Percentiles rank a stretch among this genome's conserved stretches.
These are phyloP conservation scores for Hypoxylon sp. DNA, from an alignment of 2,329 filamentous ascomycete species.

Conservation along the genomic window DNA sequence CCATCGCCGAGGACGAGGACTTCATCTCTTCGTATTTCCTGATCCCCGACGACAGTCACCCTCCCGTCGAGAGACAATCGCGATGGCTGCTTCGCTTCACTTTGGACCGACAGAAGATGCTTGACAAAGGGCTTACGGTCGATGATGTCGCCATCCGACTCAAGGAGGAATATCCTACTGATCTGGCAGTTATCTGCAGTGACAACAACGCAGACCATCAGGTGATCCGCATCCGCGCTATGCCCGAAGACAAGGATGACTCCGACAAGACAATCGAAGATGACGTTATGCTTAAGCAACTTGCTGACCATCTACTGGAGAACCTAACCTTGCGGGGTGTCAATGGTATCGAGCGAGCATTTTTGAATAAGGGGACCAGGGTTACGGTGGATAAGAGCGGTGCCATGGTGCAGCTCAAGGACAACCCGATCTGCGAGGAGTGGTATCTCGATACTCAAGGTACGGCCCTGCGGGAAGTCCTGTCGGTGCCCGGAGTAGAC, in stretches of 20 bases:
- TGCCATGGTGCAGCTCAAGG: conserved; percentile 75
- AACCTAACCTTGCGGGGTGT: conserved; percentile 92
- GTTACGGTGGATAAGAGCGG: conserved; percentile 75
- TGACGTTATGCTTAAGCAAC: conserved; percentile 89
- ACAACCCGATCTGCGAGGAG: conserved; percentile 79
- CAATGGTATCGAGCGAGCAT: conserved; percentile 85
- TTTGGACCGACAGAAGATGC: conserved; percentile 89
- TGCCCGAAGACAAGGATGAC: conserved; percentile 76
- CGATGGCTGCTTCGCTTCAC: conserved; percentile 95
- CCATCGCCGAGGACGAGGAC: conserved; percentile 85
- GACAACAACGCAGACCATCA: conserved; percentile 97
- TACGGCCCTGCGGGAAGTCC: conserved; percentile 82
- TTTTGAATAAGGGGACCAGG: conserved; percentile 82
- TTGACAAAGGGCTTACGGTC: conserved; percentile 92
- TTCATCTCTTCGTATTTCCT: conserved; percentile 98
- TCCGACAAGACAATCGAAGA: conserved; percentile 72
- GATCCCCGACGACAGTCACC: conserved; percentile 78
- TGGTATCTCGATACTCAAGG: conserved; percentile 97
- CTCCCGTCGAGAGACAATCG: conserved; percentile 76
- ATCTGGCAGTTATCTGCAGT: conserved; percentile 93
- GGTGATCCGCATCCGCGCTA: conserved; percentile 89
- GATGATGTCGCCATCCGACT: conserved; percentile 90
- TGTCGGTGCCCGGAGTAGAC: conserved; percentile 89
- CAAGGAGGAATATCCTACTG: conserved; percentile 84
- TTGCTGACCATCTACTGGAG: conserved; percentile 91